A percentile compares a stretch with the other conserved stretches of the same genome.
These are phyloP conservation scores for Brasenia schreberi DNA, from an alignment of 164 flowering plant species.

Conservation along the genomic window DNA sequence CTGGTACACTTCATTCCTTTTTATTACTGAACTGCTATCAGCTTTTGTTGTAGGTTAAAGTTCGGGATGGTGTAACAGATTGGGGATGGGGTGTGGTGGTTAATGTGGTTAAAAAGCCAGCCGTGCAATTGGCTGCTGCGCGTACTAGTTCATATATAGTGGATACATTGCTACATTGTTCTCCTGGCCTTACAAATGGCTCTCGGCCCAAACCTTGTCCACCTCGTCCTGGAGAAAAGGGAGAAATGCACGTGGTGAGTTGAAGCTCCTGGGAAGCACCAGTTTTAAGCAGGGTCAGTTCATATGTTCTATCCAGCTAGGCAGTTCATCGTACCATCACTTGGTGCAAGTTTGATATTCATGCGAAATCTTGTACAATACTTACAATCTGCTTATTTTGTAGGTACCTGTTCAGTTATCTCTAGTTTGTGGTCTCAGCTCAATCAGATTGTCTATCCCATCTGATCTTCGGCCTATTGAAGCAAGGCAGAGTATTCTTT, in stretches of 20 bases:
- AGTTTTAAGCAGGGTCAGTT: conserved; percentile 20
- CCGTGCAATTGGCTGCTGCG: conserved; percentile 28
- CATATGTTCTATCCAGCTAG: conserved; percentile 10
- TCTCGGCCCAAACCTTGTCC: conserved; percentile 87
- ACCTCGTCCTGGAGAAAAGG: conserved; percentile 85
- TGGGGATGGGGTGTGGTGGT: conserved; percentile 99
- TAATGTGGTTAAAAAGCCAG: conserved; percentile 68
- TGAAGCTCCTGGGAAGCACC: conserved; percentile 18
- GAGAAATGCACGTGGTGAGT: conserved; percentile 99
- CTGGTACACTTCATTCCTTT: too few species aligned
- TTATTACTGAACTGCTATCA: too few species aligned
- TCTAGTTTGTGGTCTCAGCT: conserved; percentile 75
- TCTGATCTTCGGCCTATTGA: conserved; percentile 86
- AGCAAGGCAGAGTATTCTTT: conserved; percentile 72
- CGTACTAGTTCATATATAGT: conserved; percentile 77
- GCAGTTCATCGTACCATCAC: neutral
- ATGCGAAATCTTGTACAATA: neutral
- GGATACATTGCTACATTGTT: conserved; percentile 88
- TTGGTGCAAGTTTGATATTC: neutral
- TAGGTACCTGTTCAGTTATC: conserved; percentile 95
- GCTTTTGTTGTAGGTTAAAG: conserved; percentile 44
- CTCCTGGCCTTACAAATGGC: conserved; percentile 70
- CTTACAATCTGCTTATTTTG: neutral
- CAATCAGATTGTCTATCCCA: conserved; percentile 63
- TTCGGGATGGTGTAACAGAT: conserved; percentile 91